A percentile compares a stretch with the other conserved stretches of the same genome.
These are phyloP conservation scores for Trichaptum fuscoviolaceum DNA, from an alignment of 768 basidiomycete species.

Conservation along the genomic window DNA sequence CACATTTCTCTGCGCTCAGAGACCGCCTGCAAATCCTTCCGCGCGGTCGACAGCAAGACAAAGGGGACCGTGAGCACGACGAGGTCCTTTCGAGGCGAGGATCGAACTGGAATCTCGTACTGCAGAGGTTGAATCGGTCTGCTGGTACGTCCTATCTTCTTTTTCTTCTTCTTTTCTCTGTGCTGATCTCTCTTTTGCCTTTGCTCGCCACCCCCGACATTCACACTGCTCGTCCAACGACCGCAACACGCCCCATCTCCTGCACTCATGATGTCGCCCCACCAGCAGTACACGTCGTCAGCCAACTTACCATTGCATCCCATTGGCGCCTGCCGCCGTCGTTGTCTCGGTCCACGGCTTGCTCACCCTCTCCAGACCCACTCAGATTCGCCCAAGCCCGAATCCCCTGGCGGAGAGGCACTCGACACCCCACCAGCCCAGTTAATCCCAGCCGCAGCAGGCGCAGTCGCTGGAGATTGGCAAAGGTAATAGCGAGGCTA, in stretches of 20 bases:
- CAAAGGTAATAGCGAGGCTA: constrained; percentile 20
- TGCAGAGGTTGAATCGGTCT: no score
- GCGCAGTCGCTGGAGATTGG: constrained; percentile 18
- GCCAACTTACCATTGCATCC: constrained; percentile 49
- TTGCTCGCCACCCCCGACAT: constrained; percentile 14
- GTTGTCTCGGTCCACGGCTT: constrained; percentile 66
- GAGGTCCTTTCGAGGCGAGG: no score
- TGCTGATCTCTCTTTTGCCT: neutral
- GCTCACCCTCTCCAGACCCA: constrained; percentile 61
- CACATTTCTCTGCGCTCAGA: no score
- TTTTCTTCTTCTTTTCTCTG: constrained; percentile 11
- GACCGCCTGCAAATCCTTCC: no score
- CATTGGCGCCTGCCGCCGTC: constrained; percentile 66
- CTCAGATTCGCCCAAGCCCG: constrained; percentile 27
- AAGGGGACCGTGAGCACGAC: no score
- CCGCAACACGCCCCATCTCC: constrained; percentile 28
- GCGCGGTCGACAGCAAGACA: no score
- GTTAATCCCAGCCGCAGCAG: constrained; percentile 23
- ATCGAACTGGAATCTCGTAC: no score
- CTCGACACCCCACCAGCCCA: constrained; percentile 11
- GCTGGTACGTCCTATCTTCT: constrained; percentile 24
- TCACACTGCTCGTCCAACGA: constrained; percentile 38
- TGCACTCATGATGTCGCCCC: constrained; percentile 14
- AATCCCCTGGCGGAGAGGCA: constrained; percentile 27
- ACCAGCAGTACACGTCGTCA: constrained; percentile 19